Conservation (phyloP, 371 early-diverging fungal genomes). For the Apophysomyces variabilis region DNA sequence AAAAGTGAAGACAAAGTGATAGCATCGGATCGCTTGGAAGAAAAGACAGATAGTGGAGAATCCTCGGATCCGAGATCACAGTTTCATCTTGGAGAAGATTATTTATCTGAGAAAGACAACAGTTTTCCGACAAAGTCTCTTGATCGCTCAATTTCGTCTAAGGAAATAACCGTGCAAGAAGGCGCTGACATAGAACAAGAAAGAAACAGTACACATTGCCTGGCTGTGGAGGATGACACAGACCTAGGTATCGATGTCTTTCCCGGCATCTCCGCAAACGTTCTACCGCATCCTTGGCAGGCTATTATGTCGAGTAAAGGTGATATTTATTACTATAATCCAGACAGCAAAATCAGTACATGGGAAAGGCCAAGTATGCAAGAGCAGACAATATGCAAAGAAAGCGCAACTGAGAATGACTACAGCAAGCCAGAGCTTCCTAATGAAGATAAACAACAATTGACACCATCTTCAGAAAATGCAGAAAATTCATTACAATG, state of each 20-base stretch:
- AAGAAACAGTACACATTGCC: too few species aligned
- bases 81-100: too few species aligned
- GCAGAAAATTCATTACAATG: not conserved
- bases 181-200: too few species aligned
- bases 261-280: not conserved
- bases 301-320: conserved; percentile 20
- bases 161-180: too few species aligned
- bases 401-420: not conserved
- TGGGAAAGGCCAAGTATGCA: not conserved
- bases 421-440: not conserved
- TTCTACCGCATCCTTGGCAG: conserved; percentile 20
- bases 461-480: not conserved
- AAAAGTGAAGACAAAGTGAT: too few species aligned
- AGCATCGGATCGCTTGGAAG: too few species aligned
- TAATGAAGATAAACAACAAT: not conserved
- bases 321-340: conserved; percentile 21
- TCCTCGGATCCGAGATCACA: too few species aligned
- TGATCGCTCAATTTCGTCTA: too few species aligned
- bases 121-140: too few species aligned
- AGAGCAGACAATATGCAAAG: not conserved
- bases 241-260: not conserved
- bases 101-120: too few species aligned
- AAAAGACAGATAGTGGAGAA: too few species aligned
- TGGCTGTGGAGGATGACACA: not conserved
- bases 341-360: conserved; percentile 4